Conservation (phyloP, 2,329 filamentous ascomycete genomes). For the Scytalidium sp. region DNA sequence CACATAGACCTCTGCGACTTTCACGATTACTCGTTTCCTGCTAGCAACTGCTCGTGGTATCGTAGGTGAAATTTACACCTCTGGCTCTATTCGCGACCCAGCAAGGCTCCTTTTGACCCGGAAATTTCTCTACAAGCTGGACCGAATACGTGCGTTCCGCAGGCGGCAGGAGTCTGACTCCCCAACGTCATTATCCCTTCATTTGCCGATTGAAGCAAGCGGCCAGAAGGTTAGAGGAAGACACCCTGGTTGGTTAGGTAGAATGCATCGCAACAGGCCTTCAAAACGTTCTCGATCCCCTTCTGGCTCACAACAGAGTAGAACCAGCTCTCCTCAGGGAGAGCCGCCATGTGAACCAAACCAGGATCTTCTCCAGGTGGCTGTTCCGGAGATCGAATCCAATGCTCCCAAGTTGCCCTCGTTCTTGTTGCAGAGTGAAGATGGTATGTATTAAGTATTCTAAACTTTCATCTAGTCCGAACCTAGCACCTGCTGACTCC, state of each 20-base stretch:
- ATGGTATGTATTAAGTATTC: slow-evolving; percentile 38
- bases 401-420: slow-evolving; percentile 36
- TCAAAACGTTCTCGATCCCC: slow-evolving; percentile 20
- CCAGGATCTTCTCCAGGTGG: slow-evolving; percentile 1
- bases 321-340: slow-evolving; percentile 10
- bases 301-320: slow-evolving; percentile 7
- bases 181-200: slow-evolving; percentile 3
- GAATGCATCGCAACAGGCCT: slow-evolving; percentile 23
- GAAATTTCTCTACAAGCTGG: slow-evolving; percentile 17
- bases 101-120: background rate
- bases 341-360: slow-evolving; percentile 1
- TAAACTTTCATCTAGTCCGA: background rate
- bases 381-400: slow-evolving; percentile 1
- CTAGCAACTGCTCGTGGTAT: no score
- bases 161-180: slow-evolving; percentile 23
- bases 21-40: no score
- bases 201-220: slow-evolving; percentile 6
- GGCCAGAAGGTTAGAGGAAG: slow-evolving; percentile 14
- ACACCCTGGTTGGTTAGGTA: slow-evolving; percentile 25
- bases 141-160: slow-evolving; percentile 26
- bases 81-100: background rate
- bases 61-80: background rate
- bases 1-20: no score
- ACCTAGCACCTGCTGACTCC: slow-evolving; percentile 10
- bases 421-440: slow-evolving; percentile 47